phyloP scores from a whole-genome alignment of 2,329 filamentous ascomycete genomes.

The Trichothecium roseum region DNA sequence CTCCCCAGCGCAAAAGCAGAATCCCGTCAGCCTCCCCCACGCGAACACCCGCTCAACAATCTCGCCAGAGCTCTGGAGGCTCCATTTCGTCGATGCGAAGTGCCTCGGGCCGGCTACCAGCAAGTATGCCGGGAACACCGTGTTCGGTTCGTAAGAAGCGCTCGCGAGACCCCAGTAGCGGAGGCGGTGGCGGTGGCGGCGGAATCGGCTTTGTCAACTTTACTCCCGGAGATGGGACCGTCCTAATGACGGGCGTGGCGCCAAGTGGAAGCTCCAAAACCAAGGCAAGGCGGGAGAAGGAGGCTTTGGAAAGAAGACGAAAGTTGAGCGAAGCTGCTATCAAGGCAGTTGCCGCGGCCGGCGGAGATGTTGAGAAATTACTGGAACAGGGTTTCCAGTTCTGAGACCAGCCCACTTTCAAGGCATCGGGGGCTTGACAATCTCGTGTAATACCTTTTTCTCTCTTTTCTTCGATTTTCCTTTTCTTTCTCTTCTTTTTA shows the following conservation, averaged over 20 bases:
- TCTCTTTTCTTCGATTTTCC: constrained; percentile 1
- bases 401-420: constrained; percentile 10
- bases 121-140: constrained; percentile 26
- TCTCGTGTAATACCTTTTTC: not conserved
- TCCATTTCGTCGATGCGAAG: constrained; percentile 24
- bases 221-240: constrained; percentile 66
- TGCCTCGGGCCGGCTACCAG: constrained; percentile 20
- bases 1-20: constrained; percentile 30
- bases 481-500: constrained; percentile 1
- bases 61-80: constrained; percentile 28
- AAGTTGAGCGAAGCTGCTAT: constrained; percentile 58
- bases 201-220: constrained; percentile 74
- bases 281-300: constrained; percentile 82
- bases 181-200: constrained; percentile 12
- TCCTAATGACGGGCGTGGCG: constrained; percentile 82
- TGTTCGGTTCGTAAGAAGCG: constrained; percentile 28
- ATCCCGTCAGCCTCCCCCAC: constrained; percentile 29
- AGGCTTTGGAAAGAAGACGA: constrained; percentile 67
- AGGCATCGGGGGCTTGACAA: too few relatives aligned
- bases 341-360: constrained; percentile 58
- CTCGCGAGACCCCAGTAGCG: constrained; percentile 22
- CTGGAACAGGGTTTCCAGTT: constrained; percentile 39
- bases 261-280: constrained; percentile 89
- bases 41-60: constrained; percentile 15
- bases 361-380: constrained; percentile 52